phyloP scores from a whole-genome alignment of 225 moss, liverwort and hornwort genomes.

The Bryoerythrophyllum caledonicum region DNA sequence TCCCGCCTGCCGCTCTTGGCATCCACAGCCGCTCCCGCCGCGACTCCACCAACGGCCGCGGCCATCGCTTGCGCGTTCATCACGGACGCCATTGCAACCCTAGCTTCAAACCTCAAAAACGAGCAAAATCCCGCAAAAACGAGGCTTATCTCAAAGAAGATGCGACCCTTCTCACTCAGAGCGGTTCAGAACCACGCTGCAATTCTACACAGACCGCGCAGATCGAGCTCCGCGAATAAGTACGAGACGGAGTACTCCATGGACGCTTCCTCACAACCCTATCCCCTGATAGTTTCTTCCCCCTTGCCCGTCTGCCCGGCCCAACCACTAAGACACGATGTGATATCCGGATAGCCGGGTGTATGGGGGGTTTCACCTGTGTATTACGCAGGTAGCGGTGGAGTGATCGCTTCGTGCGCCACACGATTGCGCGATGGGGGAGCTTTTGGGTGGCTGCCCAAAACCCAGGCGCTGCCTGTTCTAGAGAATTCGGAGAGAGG shows the following conservation, averaged over 20 bases:
- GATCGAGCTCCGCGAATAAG: slow-evolving; percentile 9
- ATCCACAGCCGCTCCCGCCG: slow-evolving; percentile 24
- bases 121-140: neutral
- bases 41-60: slow-evolving; percentile 22
- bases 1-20: slow-evolving; percentile 26
- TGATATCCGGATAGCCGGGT: neutral
- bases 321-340: neutral
- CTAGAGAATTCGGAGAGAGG: slow-evolving; percentile 17
- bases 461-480: slow-evolving; percentile 44
- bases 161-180: neutral
- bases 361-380: neutral
- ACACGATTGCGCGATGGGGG: slow-evolving; percentile 19
- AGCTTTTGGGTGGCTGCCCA: neutral
- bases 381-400: neutral
- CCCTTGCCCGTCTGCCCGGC: slow-evolving; percentile 12
- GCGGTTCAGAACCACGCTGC: neutral
- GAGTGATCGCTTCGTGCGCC: neutral
- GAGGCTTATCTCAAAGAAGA: neutral
- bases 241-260: neutral
- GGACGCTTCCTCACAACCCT: slow-evolving; percentile 29
- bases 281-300: slow-evolving; percentile 19
- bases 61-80: slow-evolving; percentile 52
- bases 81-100: slow-evolving; percentile 48
- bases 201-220: neutral
- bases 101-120: neutral